Conservation (phyloP, 805 yeast species). For the Suhomyces xylopsoci region DNA sequence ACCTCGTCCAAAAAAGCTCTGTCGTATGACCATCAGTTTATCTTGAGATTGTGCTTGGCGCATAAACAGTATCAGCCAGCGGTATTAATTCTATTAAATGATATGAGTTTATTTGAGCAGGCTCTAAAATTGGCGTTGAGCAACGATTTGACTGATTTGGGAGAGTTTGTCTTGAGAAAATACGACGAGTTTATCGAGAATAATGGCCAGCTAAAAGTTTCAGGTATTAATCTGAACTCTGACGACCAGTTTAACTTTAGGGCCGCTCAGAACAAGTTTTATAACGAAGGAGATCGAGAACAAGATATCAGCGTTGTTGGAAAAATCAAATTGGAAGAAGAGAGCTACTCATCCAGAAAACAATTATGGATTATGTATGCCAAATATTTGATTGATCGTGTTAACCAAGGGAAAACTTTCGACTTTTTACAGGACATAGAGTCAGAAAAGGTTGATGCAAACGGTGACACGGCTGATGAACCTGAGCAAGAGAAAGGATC, state of each 20-base stretch:
- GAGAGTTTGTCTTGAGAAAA: conserved; percentile 32
- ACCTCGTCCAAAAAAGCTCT: conserved; percentile 8
- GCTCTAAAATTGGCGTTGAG: conserved; percentile 75
- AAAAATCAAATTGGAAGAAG: conserved; percentile 33
- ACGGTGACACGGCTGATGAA: not conserved
- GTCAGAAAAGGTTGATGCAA: not conserved
- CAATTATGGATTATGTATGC: conserved; percentile 72
- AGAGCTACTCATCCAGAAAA: conserved; percentile 49
- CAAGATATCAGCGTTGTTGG: conserved; percentile 36
- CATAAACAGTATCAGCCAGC: conserved; percentile 62
- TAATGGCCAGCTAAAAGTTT: conserved; percentile 9
- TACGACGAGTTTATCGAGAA: conserved; percentile 24
- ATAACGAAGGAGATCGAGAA: conserved; percentile 25
- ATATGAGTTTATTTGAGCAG: conserved; percentile 66
- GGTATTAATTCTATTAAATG: conserved; percentile 64
- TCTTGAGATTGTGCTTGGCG: conserved; percentile 68
- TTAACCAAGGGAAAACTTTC: conserved; percentile 13
- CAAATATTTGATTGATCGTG: conserved; percentile 41
- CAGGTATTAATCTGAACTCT: not conserved
- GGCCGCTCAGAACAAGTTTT: not conserved
- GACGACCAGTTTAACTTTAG: conserved; percentile 2
- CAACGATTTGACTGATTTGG: conserved; percentile 55
- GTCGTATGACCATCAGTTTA: conserved; percentile 65
- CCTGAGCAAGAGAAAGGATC: not conserved
- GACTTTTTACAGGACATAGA: conserved; percentile 5